Evolutionary conservation across 208 protist species (phyloP).

Genomic region (Chromosphaera perkinsii): DNA sequence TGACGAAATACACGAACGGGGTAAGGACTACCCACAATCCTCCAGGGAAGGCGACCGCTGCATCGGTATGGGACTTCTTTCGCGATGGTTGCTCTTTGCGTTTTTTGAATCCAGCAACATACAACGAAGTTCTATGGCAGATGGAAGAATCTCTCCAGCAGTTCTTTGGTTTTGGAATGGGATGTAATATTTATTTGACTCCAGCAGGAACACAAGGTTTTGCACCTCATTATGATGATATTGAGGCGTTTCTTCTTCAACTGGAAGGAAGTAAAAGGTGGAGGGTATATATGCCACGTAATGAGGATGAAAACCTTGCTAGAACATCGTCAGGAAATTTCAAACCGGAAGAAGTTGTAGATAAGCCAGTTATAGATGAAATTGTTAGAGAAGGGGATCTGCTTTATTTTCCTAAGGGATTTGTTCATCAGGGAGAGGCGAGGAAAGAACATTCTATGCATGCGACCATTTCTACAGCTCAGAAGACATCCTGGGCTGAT

Average conservation of each 20-base stretch:
- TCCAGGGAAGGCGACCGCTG: conserved; percentile 32
- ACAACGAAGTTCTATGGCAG: conserved; percentile 56
- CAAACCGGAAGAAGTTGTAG: conserved; percentile 62
- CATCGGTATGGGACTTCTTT: conserved; percentile 31
- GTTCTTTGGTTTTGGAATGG: conserved; percentile 71
- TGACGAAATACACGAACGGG: conserved; percentile 40
- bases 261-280: conserved; percentile 81
- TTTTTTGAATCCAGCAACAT: conserved; percentile 71
- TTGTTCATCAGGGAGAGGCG: conserved; percentile 76
- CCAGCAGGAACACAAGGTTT: conserved; percentile 73
- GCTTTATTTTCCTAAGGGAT: conserved; percentile 85
- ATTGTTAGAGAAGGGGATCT: conserved; percentile 76
- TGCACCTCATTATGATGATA: conserved; percentile 90
- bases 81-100: conserved; percentile 68
- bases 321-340: conserved; percentile 41
- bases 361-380: conserved; percentile 58
- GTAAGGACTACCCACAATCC: conserved; percentile 41
- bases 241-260: conserved; percentile 89
- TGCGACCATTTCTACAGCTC: conserved; percentile 79
- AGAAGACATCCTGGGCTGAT: conserved; percentile 56
- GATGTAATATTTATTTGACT: conserved; percentile 86
- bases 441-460: conserved; percentile 67
- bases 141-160: conserved; percentile 70
- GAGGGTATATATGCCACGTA: conserved; percentile 71
- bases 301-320: conserved; percentile 59